Conservation (phyloP, 768 basidiomycete genomes). For the Panus rudis region DNA sequence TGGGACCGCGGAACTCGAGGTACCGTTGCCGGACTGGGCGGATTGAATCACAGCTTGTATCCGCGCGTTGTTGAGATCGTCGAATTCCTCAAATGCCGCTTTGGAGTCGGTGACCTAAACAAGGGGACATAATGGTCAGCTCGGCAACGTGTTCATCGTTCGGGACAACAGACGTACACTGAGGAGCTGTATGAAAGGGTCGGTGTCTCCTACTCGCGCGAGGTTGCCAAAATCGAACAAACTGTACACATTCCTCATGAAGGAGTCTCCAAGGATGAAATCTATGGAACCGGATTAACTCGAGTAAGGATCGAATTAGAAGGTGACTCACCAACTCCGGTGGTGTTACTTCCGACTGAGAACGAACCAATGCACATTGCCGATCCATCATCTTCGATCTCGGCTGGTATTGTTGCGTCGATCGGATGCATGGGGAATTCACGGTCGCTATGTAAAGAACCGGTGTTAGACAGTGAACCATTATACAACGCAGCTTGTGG, state of each 20-base stretch:
- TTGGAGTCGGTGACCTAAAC: conserved; percentile 2
- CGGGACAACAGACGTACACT: conserved; percentile 6
- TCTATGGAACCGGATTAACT: conserved; percentile 1
- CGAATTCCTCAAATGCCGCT: conserved; percentile 4
- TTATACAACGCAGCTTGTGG: no score
- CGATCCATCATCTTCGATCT: background rate
- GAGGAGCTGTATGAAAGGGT: conserved; percentile 11
- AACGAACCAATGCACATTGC: conserved; percentile 2
- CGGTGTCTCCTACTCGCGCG: background rate
- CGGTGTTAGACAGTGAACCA: no score
- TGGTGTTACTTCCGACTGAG: background rate
- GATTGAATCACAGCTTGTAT: conserved; percentile 1
- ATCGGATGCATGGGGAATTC: conserved; percentile 13
- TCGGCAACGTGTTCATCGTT: background rate
- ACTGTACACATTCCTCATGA: conserved; percentile 15
- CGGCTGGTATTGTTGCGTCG: conserved; percentile 1
- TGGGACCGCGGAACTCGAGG: no score
- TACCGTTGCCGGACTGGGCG: background rate
- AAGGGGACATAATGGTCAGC: background rate
- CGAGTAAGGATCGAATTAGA: background rate
- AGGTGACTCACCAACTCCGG: background rate
- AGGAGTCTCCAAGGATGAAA: conserved; percentile 12
- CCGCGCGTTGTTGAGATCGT: conserved; percentile 4
- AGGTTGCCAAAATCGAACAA: conserved; percentile 14
- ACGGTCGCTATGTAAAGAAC: no score